A percentile compares a stretch with the other conserved stretches of the same genome.
Evolutionary conservation across 306 rosid genomes (phyloP).

Genomic region (Arachis hypogaea): DNA sequence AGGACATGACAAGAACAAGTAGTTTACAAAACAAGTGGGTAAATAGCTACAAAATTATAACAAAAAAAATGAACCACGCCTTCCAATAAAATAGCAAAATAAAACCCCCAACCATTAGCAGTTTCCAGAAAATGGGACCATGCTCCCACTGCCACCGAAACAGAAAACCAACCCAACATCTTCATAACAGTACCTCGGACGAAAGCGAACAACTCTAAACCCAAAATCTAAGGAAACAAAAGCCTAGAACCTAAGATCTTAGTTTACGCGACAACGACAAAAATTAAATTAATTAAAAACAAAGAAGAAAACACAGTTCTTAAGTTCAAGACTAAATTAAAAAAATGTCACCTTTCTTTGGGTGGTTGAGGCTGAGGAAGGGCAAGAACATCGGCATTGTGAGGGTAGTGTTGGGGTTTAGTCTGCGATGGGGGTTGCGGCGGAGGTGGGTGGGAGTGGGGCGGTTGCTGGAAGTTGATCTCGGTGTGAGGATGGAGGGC

Average conservation of each 20-base stretch:
- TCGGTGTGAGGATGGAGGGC: conserved; percentile 50
- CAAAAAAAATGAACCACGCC: conserved; percentile 3
- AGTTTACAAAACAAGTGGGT: background rate
- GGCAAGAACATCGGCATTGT: conserved; percentile 36
- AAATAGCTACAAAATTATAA: conserved; percentile 5
- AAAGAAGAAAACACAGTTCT: background rate
- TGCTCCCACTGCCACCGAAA: background rate
- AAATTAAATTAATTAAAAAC: background rate
- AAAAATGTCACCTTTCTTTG: conserved; percentile 57
- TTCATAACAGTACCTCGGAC: conserved; percentile 14
- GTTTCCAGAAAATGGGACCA: conserved; percentile 37
- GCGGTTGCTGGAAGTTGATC: conserved; percentile 54
- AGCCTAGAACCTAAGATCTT: conserved; percentile 1
- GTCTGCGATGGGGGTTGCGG: conserved; percentile 22
- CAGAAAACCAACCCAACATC: background rate
- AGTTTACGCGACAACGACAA: background rate
- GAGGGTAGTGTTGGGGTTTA: conserved; percentile 35
- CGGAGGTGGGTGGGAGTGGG: conserved; percentile 10
- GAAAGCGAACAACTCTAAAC: conserved; percentile 13
- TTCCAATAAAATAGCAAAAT: background rate
- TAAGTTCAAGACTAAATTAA: background rate
- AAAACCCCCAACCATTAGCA: background rate
- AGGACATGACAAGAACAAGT: conserved; percentile 34
- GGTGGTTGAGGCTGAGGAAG: conserved; percentile 37
- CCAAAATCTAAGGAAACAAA: conserved; percentile 37